These are phyloP conservation scores for Ligustrum vulgare DNA, from an alignment of 257 asterid genomes.

Conservation along the genomic window DNA sequence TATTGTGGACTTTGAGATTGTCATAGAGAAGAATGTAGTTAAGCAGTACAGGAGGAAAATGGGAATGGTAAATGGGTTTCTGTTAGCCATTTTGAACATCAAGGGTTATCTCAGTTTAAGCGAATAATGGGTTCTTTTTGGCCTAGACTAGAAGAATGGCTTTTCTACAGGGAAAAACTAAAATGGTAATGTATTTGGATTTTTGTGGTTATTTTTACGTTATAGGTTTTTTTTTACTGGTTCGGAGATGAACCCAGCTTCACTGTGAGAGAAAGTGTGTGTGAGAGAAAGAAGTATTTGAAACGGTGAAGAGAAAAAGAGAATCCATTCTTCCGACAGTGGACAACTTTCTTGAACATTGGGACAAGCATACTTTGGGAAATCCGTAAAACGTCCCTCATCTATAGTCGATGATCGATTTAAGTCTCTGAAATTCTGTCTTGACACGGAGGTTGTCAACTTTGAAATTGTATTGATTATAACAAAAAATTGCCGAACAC, in stretches of 20 bases:
- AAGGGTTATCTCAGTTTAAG: neutral
- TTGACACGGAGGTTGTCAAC: neutral
- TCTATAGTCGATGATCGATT: neutral
- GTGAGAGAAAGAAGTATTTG: neutral
- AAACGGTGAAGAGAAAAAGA: neutral
- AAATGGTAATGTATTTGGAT: neutral
- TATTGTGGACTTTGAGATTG: constrained; percentile 74
- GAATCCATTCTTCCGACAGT: neutral
- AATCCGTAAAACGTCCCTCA: neutral
- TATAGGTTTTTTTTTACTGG: neutral
- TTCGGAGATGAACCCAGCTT: neutral
- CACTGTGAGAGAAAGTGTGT: neutral
- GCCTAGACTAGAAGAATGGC: no score
- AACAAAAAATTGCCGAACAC: no score
- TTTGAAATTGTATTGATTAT: no score
- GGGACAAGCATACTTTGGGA: neutral
- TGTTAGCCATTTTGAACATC: neutral
- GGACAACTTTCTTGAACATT: neutral
- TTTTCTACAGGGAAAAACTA: neutral
- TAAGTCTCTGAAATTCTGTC: neutral
- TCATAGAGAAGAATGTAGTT: constrained; percentile 35
- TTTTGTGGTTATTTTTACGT: neutral
- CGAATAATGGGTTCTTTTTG: neutral
- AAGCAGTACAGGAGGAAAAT: constrained; percentile 24
- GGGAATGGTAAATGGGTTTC: neutral